Conservation (phyloP, 192 early-diverging fungal species). For the Lobosporangium transversale region DNA sequence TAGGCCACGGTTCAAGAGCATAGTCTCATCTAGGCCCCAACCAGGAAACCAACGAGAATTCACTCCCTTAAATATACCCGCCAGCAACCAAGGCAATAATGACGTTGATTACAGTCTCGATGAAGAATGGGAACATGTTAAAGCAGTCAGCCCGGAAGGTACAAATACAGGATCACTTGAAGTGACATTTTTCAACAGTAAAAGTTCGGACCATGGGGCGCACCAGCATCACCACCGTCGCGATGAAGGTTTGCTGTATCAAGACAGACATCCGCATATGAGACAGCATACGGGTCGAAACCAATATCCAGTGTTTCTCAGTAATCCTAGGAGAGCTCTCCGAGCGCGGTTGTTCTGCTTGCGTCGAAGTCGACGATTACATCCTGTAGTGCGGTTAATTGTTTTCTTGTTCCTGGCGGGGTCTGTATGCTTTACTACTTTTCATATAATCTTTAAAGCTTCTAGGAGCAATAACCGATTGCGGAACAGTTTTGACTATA, state of each 20-base stretch:
- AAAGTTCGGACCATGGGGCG: neutral
- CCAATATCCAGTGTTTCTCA: conserved; percentile 4
- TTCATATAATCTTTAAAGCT: conserved; percentile 25
- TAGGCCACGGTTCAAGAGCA: too few relatives aligned
- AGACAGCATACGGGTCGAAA: neutral
- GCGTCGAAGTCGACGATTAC: conserved; percentile 29
- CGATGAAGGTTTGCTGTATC: conserved; percentile 6
- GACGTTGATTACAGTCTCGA: too few relatives aligned
- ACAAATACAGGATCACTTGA: neutral
- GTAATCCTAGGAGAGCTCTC: conserved; percentile 14
- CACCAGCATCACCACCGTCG: neutral
- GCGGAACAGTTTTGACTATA: conserved; percentile 25
- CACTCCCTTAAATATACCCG: neutral
- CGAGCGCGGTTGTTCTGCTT: conserved; percentile 29
- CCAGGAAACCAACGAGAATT: neutral
- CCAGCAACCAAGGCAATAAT: neutral
- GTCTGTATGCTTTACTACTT: conserved; percentile 41
- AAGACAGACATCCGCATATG: conserved; percentile 12
- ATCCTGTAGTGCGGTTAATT: conserved; percentile 24
- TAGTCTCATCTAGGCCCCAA: neutral
- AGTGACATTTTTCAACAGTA: neutral
- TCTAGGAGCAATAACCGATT: conserved; percentile 2
- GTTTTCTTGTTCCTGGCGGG: conserved; percentile 24
- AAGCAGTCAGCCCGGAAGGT: neutral
- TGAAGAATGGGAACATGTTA: neutral